Evolutionary conservation across 345 rosid genomes (phyloP).

Genomic region (Salix purpurea): DNA sequence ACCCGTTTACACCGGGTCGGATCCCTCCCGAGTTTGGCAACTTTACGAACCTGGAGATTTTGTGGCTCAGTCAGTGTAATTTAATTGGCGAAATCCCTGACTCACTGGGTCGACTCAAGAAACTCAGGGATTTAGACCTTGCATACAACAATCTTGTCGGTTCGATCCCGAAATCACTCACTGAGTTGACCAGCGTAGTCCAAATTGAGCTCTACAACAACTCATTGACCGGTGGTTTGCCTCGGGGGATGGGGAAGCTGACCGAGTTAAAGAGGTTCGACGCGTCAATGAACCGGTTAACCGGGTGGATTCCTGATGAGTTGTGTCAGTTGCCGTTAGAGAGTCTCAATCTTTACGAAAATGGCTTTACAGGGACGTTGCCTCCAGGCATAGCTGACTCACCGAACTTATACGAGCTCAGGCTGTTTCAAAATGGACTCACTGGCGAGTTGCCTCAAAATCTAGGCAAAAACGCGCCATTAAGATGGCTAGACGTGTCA

Average conservation of each 20-base stretch:
- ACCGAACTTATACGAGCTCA: slow-evolving; percentile 71
- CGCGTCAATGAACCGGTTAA: slow-evolving; percentile 77
- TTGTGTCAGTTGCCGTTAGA: slow-evolving; percentile 64
- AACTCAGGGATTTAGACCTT: slow-evolving; percentile 75
- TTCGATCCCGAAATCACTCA: slow-evolving; percentile 61
- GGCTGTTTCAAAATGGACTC: slow-evolving; percentile 63
- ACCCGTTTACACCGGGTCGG: slow-evolving; percentile 70
- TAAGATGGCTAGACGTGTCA: slow-evolving; percentile 75
- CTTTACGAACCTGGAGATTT: slow-evolving; percentile 64
- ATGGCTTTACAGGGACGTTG: slow-evolving; percentile 56
- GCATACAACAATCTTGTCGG: slow-evolving; percentile 68
- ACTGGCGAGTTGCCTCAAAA: slow-evolving; percentile 61
- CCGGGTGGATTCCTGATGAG: slow-evolving; percentile 72
- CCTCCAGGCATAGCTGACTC: slow-evolving; percentile 65
- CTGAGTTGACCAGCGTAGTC: slow-evolving; percentile 52
- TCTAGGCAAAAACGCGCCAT: slow-evolving; percentile 73
- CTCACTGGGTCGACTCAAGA: slow-evolving; percentile 64
- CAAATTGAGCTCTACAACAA: slow-evolving; percentile 97
- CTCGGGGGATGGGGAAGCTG: slow-evolving; percentile 57
- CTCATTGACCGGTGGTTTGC: slow-evolving; percentile 70
- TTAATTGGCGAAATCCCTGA: slow-evolving; percentile 80
- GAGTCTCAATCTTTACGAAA: slow-evolving; percentile 86
- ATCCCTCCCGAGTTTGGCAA: slow-evolving; percentile 89
- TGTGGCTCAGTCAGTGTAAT: slow-evolving; percentile 89
- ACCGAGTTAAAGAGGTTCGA: slow-evolving; percentile 64